Conservation (phyloP, 2,329 filamentous ascomycete genomes). For the Fonsecaea multimorphosa region DNA sequence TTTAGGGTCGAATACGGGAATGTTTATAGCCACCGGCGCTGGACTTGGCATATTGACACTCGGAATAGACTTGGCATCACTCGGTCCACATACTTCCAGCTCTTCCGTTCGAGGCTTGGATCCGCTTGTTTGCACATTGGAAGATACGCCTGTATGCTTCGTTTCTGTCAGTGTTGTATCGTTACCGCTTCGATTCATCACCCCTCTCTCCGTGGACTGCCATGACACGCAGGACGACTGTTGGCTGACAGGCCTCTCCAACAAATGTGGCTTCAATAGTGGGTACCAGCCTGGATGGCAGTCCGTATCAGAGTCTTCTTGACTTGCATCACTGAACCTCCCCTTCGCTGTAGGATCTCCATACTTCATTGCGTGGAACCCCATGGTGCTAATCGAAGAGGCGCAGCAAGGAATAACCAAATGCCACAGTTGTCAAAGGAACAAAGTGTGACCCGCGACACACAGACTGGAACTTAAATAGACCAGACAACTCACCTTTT, state of each 20-base stretch:
- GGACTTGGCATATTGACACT: neutral
- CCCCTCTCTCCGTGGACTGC: neutral
- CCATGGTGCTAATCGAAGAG: neutral
- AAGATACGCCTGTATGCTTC: neutral
- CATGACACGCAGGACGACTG: neutral
- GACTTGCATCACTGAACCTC: neutral
- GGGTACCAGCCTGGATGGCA: conserved; percentile 11
- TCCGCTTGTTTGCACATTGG: conserved; percentile 2
- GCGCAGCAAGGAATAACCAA: neutral
- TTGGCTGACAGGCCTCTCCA: neutral
- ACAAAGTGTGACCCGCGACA: neutral
- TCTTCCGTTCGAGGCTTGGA: neutral
- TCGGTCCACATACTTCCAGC: neutral
- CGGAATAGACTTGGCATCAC: neutral
- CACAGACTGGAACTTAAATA: neutral
- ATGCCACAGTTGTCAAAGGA: neutral
- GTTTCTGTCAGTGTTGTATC: neutral
- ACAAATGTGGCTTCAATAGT: too few relatives aligned
- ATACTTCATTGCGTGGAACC: conserved; percentile 20
- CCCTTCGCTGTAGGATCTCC: conserved; percentile 14
- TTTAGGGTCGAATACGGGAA: conserved; percentile 13
- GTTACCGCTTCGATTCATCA: neutral
- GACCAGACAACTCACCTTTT: neutral
- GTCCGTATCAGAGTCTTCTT: neutral
- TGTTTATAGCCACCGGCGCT: neutral